Evolutionary conservation across 2,329 filamentous ascomycete species (phyloP), one percentile per base, ranked within the genome.

Genomic region (Lasiodiplodia citricola): DNA sequence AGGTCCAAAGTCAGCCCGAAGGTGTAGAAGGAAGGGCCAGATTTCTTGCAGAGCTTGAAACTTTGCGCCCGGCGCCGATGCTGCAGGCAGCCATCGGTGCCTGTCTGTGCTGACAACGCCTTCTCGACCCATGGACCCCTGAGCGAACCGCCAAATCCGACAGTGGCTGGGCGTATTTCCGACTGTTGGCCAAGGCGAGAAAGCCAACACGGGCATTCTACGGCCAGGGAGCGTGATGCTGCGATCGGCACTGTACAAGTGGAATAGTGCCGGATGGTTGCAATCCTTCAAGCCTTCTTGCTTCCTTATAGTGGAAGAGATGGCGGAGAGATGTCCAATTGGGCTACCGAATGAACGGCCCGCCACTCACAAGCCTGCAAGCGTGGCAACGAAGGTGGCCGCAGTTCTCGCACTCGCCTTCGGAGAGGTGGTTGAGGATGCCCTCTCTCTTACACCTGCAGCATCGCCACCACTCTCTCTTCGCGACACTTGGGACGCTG

Each of bases 381-480:
- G 31, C 10, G 18, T 23, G 31, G 55, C 55, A 57, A n/a, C 55
- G 31, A 13, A 10, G n/a, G 35, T 58, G 55, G 16, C 2, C n/a
- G 37, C 55, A 58, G 11, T 25, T 23, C 18, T 41, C 55, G 35
- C 55, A 58, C 35, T 58, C 55, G 55, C 18, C 55, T 25, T 41
- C 55, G n/a, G 60, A 64, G n/a, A 50, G 31, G 25, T 64, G 60
- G 31, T 38, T 64, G n/a, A 64, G 47, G 28, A 52, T 52, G 41
- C 6, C 13, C 23, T 16, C 23, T n/a, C 31, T 13, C 6, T 8
- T 52, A n/a, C 60, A 64, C 28, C 21, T 52, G 31, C 47, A 52
- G 31, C 60, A 64, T 51, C 47, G 60, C 60, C 60, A 64, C 60
- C 60, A 64, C 47, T 41, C 16, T n/a, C 25, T 64, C 58, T 31